Conservation (phyloP, 129 eudicot genomes). For the Flaveria sonorensis region DNA sequence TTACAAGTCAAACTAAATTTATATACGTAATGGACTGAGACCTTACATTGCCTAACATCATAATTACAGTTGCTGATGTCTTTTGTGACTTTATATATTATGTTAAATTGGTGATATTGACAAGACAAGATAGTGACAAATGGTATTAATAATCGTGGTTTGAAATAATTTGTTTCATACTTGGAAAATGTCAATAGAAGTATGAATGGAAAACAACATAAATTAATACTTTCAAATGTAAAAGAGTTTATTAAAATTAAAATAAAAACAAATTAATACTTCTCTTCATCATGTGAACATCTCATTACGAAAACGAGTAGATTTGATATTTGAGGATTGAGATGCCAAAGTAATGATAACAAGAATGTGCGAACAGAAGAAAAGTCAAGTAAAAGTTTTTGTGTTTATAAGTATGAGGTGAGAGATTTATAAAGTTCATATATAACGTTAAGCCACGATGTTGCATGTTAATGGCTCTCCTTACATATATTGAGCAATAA, state of each 20-base stretch:
- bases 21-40: too few relatives aligned
- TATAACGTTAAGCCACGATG: too few relatives aligned
- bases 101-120: not conserved
- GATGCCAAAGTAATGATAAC: not conserved
- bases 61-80: too few relatives aligned
- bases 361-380: not conserved
- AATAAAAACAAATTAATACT: not conserved
- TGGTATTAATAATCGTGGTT: not conserved
- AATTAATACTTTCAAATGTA: not conserved
- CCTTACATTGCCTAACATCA: too few relatives aligned
- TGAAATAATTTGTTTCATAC: not conserved
- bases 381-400: not conserved
- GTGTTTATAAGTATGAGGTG: too few relatives aligned
- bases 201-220: not conserved
- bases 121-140: not conserved
- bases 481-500: too few relatives aligned
- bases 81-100: not conserved
- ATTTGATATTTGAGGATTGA: constrained; percentile 18
- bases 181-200: not conserved
- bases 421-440: not conserved
- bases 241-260: not conserved
- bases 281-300: constrained; percentile 2
- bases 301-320: not conserved
- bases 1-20: too few relatives aligned
- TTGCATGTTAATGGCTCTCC: too few relatives aligned